Base-by-base conservation (phyloP, 805 yeast genomes). In the Schwanniomyces vanrijiae region DNA sequence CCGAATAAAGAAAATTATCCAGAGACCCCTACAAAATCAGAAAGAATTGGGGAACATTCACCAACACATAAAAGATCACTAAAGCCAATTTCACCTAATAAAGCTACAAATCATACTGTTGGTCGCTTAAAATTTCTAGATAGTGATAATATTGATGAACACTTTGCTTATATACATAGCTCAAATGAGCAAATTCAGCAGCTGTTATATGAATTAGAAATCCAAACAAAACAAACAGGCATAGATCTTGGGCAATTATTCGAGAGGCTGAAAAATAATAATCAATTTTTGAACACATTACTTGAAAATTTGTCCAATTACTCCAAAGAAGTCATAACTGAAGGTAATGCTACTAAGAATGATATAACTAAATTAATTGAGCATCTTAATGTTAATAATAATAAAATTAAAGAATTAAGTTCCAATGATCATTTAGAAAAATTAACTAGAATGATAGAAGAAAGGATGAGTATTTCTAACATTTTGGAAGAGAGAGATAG, bases 251-350 rank as follows among this genome's bases (percentile, higher is more conserved):
- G 55, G 4, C 72, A 71, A 48, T 58, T 72, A 40, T 60, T 58
- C 20, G 74, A 69, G 35, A 54, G 76, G 25, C 71, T 66, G 66
- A 71, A 67, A 54, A 70, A 67, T 51, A 71, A 72, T 50, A 70
- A 72, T 50, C 65, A 62, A 45, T 52, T 67, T 47, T 64, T 71
- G 58, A 69, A 63, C 46, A 63, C 60, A 48, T 56, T 71, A 35
- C 60, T 72, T 11, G 59, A 62, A 20, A 64, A 64, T 39, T 60
- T 72, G 24, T 65, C 71, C 9, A 52, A 56, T n/a, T 66, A 68
- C 54, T 63, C 71, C 2, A 54, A 58, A 18, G 71, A 68, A 35
- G 71, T 70, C 3, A 56, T 64, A 6, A 63, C 69, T 8, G 70
- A 66, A 40, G 71, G 71, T 0, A 61, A 59, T 50, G 71, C 69